A percentile compares a stretch with the other conserved stretches of the same genome.
Conservation (phyloP, 768 basidiomycete genomes). For the Tulasnella sp. region DNA sequence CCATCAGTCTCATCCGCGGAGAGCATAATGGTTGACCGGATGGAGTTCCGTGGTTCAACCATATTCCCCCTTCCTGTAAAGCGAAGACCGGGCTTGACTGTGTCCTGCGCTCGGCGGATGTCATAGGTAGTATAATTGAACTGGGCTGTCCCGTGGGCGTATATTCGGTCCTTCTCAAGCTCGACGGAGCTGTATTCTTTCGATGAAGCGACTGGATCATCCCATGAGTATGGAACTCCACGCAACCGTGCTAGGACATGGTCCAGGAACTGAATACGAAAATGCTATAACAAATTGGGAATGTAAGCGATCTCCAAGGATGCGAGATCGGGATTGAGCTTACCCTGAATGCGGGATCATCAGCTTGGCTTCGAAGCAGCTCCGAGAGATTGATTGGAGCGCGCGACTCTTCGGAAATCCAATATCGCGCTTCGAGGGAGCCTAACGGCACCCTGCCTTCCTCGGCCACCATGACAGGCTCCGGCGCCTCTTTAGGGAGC, state of each 20-base stretch:
- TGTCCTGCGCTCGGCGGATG: slow-evolving; percentile 6
- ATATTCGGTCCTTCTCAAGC: background rate
- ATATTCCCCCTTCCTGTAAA: background rate
- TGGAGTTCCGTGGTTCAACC: background rate
- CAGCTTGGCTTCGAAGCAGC: background rate
- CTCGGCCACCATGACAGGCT: background rate
- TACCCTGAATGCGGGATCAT: background rate
- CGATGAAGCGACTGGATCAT: background rate
- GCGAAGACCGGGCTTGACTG: background rate
- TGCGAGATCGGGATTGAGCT: background rate
- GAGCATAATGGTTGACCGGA: background rate
- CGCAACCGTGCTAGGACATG: background rate
- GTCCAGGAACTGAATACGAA: background rate
- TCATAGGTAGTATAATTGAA: slow-evolving; percentile 13
- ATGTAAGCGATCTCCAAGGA: background rate
- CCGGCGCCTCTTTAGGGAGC: background rate
- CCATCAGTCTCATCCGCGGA: background rate
- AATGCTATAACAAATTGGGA: background rate
- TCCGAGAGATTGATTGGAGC: background rate
- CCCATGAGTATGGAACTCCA: background rate
- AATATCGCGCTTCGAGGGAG: background rate
- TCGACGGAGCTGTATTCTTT: background rate
- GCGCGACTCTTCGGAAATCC: background rate
- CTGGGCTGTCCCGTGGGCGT: background rate
- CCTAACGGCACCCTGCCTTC: background rate